Evolutionary conservation across 331 rosid species (phyloP).

Genomic region (Ulmus americana): DNA sequence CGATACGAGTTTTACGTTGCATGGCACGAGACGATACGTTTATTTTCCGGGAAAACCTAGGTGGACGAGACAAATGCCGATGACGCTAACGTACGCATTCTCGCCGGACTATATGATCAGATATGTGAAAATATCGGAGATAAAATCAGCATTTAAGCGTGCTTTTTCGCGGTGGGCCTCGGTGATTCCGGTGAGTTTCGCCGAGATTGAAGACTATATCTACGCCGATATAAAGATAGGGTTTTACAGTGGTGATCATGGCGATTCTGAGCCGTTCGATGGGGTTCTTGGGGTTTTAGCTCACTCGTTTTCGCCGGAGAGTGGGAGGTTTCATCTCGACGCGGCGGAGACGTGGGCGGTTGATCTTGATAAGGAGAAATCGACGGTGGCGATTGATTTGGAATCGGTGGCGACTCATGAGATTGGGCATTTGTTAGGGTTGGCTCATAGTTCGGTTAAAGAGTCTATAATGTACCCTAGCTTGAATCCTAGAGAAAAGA

Average conservation of each 20-base stretch:
- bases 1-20: slow-evolving; percentile 20
- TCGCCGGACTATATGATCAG: slow-evolving; percentile 33
- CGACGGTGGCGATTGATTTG: slow-evolving; percentile 64
- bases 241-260: slow-evolving; percentile 65
- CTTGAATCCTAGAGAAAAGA: slow-evolving; percentile 60
- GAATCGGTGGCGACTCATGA: slow-evolving; percentile 83
- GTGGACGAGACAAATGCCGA: slow-evolving; percentile 61
- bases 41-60: slow-evolving; percentile 66
- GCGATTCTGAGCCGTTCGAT: slow-evolving; percentile 82
- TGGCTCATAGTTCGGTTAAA: slow-evolving; percentile 57
- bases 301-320: slow-evolving; percentile 73
- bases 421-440: slow-evolving; percentile 77
- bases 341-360: slow-evolving; percentile 81
- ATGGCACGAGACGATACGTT: slow-evolving; percentile 30
- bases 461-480: slow-evolving; percentile 82
- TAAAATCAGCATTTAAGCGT: slow-evolving; percentile 31
- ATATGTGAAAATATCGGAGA: slow-evolving; percentile 32
- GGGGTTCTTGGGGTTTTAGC: slow-evolving; percentile 77
- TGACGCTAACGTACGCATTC: slow-evolving; percentile 57
- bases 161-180: slow-evolving; percentile 60
- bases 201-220: slow-evolving; percentile 37
- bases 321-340: slow-evolving; percentile 70
- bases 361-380: slow-evolving; percentile 37
- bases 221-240: slow-evolving; percentile 59
- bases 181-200: slow-evolving; percentile 60